Evolutionary conservation across 768 basidiomycete species (phyloP), one percentile per base, ranked within the genome.

Genomic region (Pilatotrama ljubarskyi): DNA sequence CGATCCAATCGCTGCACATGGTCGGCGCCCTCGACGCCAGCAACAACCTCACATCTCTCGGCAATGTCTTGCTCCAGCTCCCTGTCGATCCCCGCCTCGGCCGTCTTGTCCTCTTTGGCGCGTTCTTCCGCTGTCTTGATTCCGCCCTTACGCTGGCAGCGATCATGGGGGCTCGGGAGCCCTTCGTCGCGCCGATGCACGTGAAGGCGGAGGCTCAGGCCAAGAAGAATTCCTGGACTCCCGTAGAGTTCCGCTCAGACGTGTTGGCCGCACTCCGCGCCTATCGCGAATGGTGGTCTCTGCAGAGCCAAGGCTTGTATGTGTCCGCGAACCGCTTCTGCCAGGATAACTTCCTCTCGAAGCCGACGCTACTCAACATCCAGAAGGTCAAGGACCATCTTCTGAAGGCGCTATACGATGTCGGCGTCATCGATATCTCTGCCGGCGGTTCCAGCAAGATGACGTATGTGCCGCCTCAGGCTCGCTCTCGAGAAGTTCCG

Each of bases 21-120:
- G 87, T 91, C 5, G 95, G 95, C 9, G 95, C 95, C 1, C 76
- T 98, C 22, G 91, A 95, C 70, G 73, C 78, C 32, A 77, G 81
- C 49, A 84, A 91, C 66, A 85, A 87, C 58, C 76, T 97, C 44
- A 96, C 94, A 0, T 86, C 93, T 2, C 84, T 98, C 14, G 95
- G 95, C 15, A 84, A 87, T 20, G 90, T 98, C 14, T 82, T 98
- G 22, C 83, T 95, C 13, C 90, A 95, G 68, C 76, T 97, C 0
- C 95, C 95, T 3, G 86, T 97, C 40, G 94, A 97, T 51, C 91
- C 85, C 1, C 90, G 92, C 59, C 85, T 98, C 76, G 95, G 93
- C 51, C 87, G 93, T 57, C 78, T 98, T 49, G 89, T 94, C 52
- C 80, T 98, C 4, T 93, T 88, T 72, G 95, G 95, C 17, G 85